These are phyloP conservation scores for Basidioascus undulatus DNA, from an alignment of 768 basidiomycete species.

Conservation along the genomic window DNA sequence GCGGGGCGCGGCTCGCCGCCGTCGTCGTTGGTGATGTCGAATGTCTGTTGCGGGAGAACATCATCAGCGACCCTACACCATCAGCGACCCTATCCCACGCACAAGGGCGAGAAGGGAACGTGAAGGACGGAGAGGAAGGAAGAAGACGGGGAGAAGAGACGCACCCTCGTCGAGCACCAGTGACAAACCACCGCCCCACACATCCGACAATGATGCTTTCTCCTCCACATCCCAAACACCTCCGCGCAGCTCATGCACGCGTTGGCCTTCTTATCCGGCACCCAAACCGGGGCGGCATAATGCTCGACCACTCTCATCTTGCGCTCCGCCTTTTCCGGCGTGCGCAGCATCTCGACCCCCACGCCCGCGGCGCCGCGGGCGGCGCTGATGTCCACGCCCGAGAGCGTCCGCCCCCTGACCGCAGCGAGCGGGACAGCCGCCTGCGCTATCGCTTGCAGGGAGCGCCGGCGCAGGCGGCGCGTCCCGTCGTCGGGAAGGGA, in stretches of 20 bases:
- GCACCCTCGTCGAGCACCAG: constrained; percentile 52
- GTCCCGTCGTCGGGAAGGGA: too few relatives aligned
- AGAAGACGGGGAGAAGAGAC: constrained; percentile 9
- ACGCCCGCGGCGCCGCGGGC: too few relatives aligned
- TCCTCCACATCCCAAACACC: constrained; percentile 73
- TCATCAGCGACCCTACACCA: constrained; percentile 5
- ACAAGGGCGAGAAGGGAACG: neutral
- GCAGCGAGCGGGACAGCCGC: neutral
- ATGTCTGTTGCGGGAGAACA: constrained; percentile 30
- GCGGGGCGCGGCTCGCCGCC: constrained; percentile 22
- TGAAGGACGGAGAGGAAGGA: neutral
- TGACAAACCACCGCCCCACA: constrained; percentile 75
- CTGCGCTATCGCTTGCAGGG: neutral
- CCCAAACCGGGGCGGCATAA: constrained; percentile 81
- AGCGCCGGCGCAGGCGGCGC: neutral
- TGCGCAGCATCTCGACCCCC: neutral
- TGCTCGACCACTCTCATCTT: constrained; percentile 29
- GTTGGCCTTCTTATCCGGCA: constrained; percentile 61
- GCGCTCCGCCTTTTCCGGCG: neutral
- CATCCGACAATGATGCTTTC: constrained; percentile 94
- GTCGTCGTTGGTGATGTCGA: constrained; percentile 44
- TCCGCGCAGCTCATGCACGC: constrained; percentile 64
- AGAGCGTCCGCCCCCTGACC: neutral
- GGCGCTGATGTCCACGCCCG: neutral
- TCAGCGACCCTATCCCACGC: too few relatives aligned